phyloP scores from a whole-genome alignment of 1,284 basidiomycete genomes.

The Schizophyllum amplum region DNA sequence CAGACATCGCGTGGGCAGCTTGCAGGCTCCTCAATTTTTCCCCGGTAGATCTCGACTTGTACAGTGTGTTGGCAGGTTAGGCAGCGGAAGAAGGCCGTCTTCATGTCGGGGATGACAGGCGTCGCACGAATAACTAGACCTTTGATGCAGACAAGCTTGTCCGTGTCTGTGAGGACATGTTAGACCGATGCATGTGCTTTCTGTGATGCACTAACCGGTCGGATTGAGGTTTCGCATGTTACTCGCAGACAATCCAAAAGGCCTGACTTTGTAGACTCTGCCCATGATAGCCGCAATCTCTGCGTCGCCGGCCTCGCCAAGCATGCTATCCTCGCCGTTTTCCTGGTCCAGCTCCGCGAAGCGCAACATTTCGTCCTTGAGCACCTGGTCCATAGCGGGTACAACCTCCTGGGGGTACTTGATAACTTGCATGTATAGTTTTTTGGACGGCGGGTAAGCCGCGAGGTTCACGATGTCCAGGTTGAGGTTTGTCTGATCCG shows the following conservation, averaged over 20 bases:
- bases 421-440: constrained; percentile 71
- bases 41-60: constrained; percentile 92
- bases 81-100: constrained; percentile 96
- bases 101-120: constrained; percentile 98
- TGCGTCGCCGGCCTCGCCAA: constrained; percentile 62
- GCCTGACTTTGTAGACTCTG: constrained; percentile 85
- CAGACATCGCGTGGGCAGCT: constrained; percentile 93
- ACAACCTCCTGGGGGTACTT: constrained; percentile 97
- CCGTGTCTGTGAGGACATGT: constrained; percentile 63
- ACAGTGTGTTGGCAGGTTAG: constrained; percentile 93
- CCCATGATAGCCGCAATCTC: constrained; percentile 77
- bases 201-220: constrained; percentile 45
- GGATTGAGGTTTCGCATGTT: constrained; percentile 94
- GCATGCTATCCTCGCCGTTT: constrained; percentile 59
- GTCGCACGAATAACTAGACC: constrained; percentile 97
- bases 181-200: constrained; percentile 2
- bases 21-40: constrained; percentile 89
- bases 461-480: constrained; percentile 86
- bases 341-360: constrained; percentile 73
- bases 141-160: constrained; percentile 93
- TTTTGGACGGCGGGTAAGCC: constrained; percentile 80
- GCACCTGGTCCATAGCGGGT: constrained; percentile 93
- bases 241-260: constrained; percentile 75
- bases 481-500: constrained; percentile 89
- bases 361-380: constrained; percentile 87